These are phyloP conservation scores for Penicillium angulare DNA, from an alignment of 495 filamentous ascomycete species.

Conservation along the genomic window DNA sequence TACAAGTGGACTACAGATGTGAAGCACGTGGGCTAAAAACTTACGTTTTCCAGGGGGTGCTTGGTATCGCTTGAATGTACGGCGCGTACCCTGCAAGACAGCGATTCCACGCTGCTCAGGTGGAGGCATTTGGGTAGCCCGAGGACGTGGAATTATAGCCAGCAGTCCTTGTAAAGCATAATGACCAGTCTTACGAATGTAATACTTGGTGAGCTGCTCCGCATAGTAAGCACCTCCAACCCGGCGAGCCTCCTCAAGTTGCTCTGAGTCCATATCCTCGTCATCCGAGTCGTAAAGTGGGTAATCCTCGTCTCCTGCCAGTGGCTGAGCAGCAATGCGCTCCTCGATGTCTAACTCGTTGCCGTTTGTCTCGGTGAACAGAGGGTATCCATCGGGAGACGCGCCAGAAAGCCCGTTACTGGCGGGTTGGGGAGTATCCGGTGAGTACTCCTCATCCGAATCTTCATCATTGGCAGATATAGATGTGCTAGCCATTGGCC, in stretches of 20 bases:
- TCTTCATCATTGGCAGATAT: conserved; percentile 74
- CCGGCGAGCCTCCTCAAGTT: conserved; percentile 68
- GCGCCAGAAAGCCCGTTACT: conserved; percentile 11
- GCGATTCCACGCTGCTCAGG: conserved; percentile 45
- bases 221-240: conserved; percentile 72
- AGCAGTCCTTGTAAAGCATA: conserved; percentile 45
- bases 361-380: conserved; percentile 39
- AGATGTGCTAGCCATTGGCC: conserved; percentile 69
- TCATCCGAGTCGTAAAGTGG: conserved; percentile 92
- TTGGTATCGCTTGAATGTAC: conserved; percentile 65
- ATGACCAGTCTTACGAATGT: conserved; percentile 37
- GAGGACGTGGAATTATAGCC: conserved; percentile 57
- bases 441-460: conserved; percentile 57
- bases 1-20: not conserved
- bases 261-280: conserved; percentile 65
- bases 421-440: conserved; percentile 3
- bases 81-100: conserved; percentile 48
- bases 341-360: conserved; percentile 74
- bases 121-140: conserved; percentile 57
- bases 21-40: conserved; percentile 12
- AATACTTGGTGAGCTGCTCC: conserved; percentile 51
- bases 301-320: conserved; percentile 65
- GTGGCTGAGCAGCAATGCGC: conserved; percentile 59
- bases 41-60: conserved; percentile 85
- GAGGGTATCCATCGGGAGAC: conserved; percentile 19